These are phyloP conservation scores for Metarhizium rileyi DNA, from an alignment of 2,329 filamentous ascomycete species.

Conservation along the genomic window DNA sequence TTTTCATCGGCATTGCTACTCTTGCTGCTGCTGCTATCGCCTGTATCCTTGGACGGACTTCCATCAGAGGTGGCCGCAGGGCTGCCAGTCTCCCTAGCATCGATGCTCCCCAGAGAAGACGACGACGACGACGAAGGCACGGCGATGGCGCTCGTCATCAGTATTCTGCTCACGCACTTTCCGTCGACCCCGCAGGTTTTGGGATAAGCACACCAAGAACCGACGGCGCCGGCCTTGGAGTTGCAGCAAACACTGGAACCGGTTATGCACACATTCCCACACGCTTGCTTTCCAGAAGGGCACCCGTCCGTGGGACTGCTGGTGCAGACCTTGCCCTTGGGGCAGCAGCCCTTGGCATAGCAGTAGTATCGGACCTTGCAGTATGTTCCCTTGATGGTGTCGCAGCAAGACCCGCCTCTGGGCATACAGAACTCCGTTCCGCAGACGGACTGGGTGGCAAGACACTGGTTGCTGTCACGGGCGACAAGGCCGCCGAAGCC, in stretches of 20 bases:
- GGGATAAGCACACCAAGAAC: not conserved
- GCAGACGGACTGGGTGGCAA: not conserved
- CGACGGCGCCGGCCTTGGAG: not conserved
- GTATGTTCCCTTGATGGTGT: not conserved
- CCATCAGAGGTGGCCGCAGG: too few species aligned
- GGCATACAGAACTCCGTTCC: constrained; percentile 1
- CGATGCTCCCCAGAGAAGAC: not conserved
- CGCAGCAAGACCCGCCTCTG: not conserved
- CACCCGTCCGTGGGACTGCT: not conserved
- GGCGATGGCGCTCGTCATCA: not conserved
- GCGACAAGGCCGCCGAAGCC: not conserved
- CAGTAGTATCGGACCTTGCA: not conserved
- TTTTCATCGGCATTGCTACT: not conserved
- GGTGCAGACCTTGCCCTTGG: not conserved
- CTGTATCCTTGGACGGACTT: not conserved
- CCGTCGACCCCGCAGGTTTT: not conserved
- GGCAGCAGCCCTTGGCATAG: not conserved
- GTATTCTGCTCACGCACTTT: not conserved
- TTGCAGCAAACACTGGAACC: not conserved
- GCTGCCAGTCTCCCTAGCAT: not conserved
- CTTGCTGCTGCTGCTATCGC: not conserved
- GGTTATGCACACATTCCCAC: constrained; percentile 1
- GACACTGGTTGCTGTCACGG: not conserved
- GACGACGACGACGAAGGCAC: not conserved
- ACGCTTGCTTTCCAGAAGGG: not conserved